These are phyloP conservation scores for Lyophyllum atratum DNA, from an alignment of 768 basidiomycete genomes.

Conservation along the genomic window DNA sequence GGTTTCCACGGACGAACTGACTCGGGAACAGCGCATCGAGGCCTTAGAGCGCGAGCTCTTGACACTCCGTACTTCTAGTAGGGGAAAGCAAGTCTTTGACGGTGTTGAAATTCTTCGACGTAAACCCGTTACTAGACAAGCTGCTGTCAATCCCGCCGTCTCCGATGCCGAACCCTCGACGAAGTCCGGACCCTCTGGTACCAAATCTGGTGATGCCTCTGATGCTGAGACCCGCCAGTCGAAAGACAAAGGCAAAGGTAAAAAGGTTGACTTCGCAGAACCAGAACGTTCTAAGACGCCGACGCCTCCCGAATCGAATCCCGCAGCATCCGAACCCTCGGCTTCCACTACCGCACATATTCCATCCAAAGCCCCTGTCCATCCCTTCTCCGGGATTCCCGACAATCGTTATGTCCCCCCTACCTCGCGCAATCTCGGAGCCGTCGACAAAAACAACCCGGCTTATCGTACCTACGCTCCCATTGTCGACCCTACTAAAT, in stretches of 20 bases:
- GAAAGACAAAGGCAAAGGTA: neutral
- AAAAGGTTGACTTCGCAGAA: neutral
- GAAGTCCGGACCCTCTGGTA: neutral
- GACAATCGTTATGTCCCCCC: neutral
- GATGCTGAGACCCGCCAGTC: neutral
- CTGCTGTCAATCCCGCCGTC: neutral
- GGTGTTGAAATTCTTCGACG: neutral
- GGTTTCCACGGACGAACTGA: no score
- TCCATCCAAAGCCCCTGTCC: neutral
- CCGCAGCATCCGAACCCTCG: neutral
- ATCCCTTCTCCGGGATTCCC: neutral
- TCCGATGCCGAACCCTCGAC: neutral
- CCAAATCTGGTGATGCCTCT: neutral
- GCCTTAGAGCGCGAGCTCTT: neutral
- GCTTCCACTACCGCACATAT: neutral
- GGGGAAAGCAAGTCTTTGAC: neutral
- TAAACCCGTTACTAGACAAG: neutral
- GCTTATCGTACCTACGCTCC: neutral
- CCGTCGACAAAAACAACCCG: neutral
- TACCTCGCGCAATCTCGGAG: neutral
- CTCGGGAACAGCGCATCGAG: neutral
- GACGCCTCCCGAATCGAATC: no score
- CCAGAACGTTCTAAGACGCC: neutral
- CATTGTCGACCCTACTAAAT: neutral
- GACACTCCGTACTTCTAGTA: neutral